Percentiles rank a stretch among this genome's conserved stretches.
phyloP scores from a whole-genome alignment of 1,139 yeast species.

The Blastobotrys malaysiensis region DNA sequence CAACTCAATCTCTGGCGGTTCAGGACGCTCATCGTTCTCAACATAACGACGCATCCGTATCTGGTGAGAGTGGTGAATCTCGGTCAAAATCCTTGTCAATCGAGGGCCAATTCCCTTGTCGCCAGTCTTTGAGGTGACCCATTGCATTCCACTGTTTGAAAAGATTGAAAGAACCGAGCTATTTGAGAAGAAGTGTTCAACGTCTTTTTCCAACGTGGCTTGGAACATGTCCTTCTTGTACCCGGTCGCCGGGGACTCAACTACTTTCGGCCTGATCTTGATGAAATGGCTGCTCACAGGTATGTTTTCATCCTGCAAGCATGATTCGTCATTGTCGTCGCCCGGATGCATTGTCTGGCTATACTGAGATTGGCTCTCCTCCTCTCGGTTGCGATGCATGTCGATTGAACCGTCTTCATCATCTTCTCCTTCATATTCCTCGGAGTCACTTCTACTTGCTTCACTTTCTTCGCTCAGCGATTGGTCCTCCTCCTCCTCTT shows the following conservation, averaged over 20 bases:
- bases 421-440: slow-evolving; percentile 20
- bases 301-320: slow-evolving; percentile 8
- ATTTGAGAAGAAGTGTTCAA: slow-evolving; percentile 17
- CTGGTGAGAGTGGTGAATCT: slow-evolving; percentile 28
- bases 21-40: slow-evolving; percentile 5
- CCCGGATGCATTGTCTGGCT: not conserved
- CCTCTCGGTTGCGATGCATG: not conserved
- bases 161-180: slow-evolving; percentile 37
- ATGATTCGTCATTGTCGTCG: slow-evolving; percentile 1
- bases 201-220: slow-evolving; percentile 18
- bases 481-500: slow-evolving; percentile 4
- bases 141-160: slow-evolving; percentile 37
- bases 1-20: slow-evolving; percentile 6
- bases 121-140: slow-evolving; percentile 37
- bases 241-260: not conserved
- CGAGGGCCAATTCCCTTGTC: slow-evolving; percentile 26
- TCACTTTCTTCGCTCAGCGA: slow-evolving; percentile 3
- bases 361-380: not conserved
- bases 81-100: slow-evolving; percentile 22
- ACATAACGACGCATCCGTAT: slow-evolving; percentile 30
- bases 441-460: slow-evolving; percentile 9
- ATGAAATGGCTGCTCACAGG: slow-evolving; percentile 13
- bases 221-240: slow-evolving; percentile 16
- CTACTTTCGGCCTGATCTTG: slow-evolving; percentile 6
- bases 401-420: too few species aligned